Evolutionary conservation across 805 yeast genomes (phyloP).

Genomic region (Saccharomyces mikatae): DNA sequence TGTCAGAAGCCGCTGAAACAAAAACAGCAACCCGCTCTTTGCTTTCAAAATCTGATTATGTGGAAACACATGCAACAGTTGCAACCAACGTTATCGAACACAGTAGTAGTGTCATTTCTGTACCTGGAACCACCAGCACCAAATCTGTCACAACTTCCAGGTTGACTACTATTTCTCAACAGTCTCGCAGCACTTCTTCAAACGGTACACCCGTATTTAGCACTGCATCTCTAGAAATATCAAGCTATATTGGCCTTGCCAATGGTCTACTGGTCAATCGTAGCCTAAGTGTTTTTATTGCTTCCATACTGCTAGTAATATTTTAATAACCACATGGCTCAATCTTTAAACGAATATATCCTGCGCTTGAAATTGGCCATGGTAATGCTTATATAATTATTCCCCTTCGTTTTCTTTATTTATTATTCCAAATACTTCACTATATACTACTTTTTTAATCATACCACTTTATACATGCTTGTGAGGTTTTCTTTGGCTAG

Average conservation of each 20-base stretch:
- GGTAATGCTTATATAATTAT: not conserved
- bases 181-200: slow-evolving; percentile 15
- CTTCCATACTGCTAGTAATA: slow-evolving; percentile 3
- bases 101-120: slow-evolving; percentile 13
- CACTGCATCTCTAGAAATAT: slow-evolving; percentile 14
- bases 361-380: not conserved
- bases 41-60: slow-evolving; percentile 16
- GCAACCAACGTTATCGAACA: slow-evolving; percentile 15
- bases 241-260: slow-evolving; percentile 8
- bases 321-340: not conserved
- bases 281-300: slow-evolving; percentile 12
- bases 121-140: slow-evolving; percentile 22
- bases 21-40: slow-evolving; percentile 21
- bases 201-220: slow-evolving; percentile 16
- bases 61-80: slow-evolving; percentile 17
- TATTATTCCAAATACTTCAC: no score
- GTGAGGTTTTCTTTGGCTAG: no score
- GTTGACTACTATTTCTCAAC: not conserved
- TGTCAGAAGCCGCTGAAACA: slow-evolving; percentile 14
- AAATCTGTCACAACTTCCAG: slow-evolving; percentile 6
- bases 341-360: no score
- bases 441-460: no score
- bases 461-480: not conserved
- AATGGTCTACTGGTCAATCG: slow-evolving; percentile 4
- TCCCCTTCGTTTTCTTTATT: not conserved